Conservation (phyloP, 495 filamentous ascomycete genomes). For the Endocarpon pusillum region DNA sequence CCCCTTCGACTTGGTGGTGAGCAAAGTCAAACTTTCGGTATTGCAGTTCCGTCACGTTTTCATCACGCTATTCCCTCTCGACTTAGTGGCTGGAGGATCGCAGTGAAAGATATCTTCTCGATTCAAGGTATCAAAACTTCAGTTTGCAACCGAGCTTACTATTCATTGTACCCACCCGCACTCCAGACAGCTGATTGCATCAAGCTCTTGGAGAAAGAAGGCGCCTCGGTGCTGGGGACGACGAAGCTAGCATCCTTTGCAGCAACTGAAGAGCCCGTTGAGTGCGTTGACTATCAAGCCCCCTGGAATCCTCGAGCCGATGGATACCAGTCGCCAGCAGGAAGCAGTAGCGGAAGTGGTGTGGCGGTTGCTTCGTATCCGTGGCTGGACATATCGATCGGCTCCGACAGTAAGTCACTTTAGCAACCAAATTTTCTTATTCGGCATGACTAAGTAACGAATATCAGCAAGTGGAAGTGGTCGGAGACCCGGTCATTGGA, state of each 20-base stretch:
- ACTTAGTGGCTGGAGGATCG: conserved; percentile 13
- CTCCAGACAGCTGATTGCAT: conserved; percentile 6
- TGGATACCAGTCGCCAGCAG: conserved; percentile 29
- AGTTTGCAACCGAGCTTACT: conserved; percentile 11
- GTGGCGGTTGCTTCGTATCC: conserved; percentile 29
- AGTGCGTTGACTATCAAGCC: conserved; percentile 18
- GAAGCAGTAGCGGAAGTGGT: conserved; percentile 26
- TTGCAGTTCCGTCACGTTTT: too few relatives aligned
- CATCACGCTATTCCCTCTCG: conserved; percentile 16
- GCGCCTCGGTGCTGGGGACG: conserved; percentile 20
- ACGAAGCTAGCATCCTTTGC: conserved; percentile 13
- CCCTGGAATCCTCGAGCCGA: conserved; percentile 38
- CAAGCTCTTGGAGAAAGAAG: conserved; percentile 12
- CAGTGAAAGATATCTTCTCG: conserved; percentile 19
- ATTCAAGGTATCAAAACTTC: conserved; percentile 13
- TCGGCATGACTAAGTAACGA: not conserved
- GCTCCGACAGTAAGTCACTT: conserved; percentile 17
- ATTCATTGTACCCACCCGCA: conserved; percentile 7
- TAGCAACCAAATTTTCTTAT: not conserved
- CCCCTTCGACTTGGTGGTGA: too few relatives aligned
- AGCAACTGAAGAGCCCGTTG: conserved; percentile 7
- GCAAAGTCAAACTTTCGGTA: too few relatives aligned
- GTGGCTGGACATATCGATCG: conserved; percentile 34
- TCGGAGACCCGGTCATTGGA: conserved; percentile 8
- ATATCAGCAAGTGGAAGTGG: conserved; percentile 3